These are phyloP conservation scores for Phytophthora macrochlamydospora DNA, from an alignment of 352 stramenopile genomes.

Conservation along the genomic window DNA sequence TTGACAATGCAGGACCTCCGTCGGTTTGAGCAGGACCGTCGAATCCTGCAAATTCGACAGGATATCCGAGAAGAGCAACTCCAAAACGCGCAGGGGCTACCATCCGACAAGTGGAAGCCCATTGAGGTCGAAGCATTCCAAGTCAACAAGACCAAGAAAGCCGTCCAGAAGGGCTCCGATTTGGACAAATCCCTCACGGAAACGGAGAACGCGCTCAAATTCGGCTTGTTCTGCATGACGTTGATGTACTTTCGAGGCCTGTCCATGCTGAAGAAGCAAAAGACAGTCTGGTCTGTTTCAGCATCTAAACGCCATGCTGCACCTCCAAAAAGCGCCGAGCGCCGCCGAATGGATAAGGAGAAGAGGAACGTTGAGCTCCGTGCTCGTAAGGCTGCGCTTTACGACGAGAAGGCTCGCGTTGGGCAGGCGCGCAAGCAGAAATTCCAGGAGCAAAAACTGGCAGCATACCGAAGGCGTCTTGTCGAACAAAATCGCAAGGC, in stretches of 20 bases:
- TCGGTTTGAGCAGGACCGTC: constrained; percentile 57
- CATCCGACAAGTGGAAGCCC: constrained; percentile 75
- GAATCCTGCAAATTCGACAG: constrained; percentile 41
- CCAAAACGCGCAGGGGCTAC: constrained; percentile 49
- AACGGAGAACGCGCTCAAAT: constrained; percentile 94
- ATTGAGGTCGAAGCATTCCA: constrained; percentile 74
- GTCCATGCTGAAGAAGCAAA: constrained; percentile 87
- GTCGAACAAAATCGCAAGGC: constrained; percentile 65
- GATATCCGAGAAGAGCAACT: constrained; percentile 41
- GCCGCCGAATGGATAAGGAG: constrained; percentile 58
- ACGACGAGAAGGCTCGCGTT: constrained; percentile 63
- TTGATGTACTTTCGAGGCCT: constrained; percentile 96
- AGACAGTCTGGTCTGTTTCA: constrained; percentile 71
- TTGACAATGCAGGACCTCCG: constrained; percentile 74
- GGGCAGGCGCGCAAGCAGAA: constrained; percentile 67
- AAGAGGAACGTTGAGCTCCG: constrained; percentile 47
- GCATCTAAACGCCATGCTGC: constrained; percentile 26
- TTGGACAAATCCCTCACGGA: constrained; percentile 75
- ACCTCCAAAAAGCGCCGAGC: constrained; percentile 43
- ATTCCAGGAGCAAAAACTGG: constrained; percentile 65
- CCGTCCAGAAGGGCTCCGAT: constrained; percentile 66
- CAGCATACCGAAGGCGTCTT: constrained; percentile 68
- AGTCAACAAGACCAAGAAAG: constrained; percentile 57
- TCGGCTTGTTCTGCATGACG: constrained; percentile 95
- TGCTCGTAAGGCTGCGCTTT: constrained; percentile 40